Base-by-base conservation (phyloP, 2,329 filamentous ascomycete species). In the Phoma sp. region DNA sequence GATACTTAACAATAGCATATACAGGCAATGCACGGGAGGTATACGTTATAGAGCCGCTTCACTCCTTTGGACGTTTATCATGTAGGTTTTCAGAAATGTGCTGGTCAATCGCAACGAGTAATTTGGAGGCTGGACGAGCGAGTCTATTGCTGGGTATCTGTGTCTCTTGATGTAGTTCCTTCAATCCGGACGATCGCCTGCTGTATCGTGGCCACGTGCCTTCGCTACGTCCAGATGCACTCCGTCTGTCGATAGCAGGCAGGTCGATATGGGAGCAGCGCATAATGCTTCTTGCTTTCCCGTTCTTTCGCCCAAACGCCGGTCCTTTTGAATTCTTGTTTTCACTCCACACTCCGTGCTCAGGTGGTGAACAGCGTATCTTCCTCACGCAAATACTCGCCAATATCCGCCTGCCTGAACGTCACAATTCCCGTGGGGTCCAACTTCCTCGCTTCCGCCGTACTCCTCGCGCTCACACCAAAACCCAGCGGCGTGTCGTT, bases 391-490 rank as follows among this genome's bases (percentile, higher is more conserved):
- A 99, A 81, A 72, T 96, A 99, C 79, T 98, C 93, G 66, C 95
- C 95, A 65, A 91, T 89, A 79, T 99, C 95, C 1, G 91, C 91
- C 78, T 99, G 95, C 62, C 93, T 84, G 77, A 97, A 98, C 49
- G 89, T 89, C 9, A 91, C 89, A 57, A 97, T 89, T 10, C 89
- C 92, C 0, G 95, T 99, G 0, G 95, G 95, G 60, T 97, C 95
- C 66, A 97, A 75, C 62, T 91, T 84, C 69, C 92, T 83, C 21
- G 90, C 87, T 75, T 97, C 93, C 15, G 89, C 86, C 5, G 92
- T 96, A 59, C 89, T 91, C 72, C 92, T 83, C n/a, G 92, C 91
- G 33, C 92, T 96, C 46, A 96, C 87, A 38, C 93, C 93, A 73
- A 97, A 99, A 14, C 95, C 95, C 69, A 88, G 72, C 11, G 92